Conservation (phyloP, 805 yeast species). For the Suhomyces faveliae region DNA sequence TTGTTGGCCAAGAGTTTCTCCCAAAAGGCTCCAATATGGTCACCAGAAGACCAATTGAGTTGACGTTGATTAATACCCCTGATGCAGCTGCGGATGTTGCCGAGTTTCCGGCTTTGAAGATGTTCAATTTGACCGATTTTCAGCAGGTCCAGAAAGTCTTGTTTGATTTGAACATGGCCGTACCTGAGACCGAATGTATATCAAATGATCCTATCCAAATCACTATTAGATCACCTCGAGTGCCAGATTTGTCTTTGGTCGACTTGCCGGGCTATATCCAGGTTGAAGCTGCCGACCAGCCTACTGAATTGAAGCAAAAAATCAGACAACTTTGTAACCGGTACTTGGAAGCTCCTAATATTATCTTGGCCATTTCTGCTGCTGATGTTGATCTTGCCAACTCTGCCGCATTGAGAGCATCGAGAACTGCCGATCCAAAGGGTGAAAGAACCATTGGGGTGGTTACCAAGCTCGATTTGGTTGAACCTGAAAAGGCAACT, state of each 20-base stretch:
- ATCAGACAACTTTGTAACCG: conserved; percentile 79
- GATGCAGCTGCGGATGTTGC: conserved; percentile 77
- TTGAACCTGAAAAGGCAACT: conserved; percentile 71
- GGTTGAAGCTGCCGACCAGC: conserved; percentile 95
- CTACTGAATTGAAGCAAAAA: conserved; percentile 72
- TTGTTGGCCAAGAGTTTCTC: conserved; percentile 96
- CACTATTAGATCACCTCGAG: conserved; percentile 83
- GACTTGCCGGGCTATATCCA: conserved; percentile 98
- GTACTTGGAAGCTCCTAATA: conserved; percentile 87
- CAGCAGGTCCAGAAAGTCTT: conserved; percentile 84
- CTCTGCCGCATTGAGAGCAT: conserved; percentile 89
- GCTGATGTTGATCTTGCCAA: conserved; percentile 98
- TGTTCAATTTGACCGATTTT: conserved; percentile 83
- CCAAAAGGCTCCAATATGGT: conserved; percentile 99
- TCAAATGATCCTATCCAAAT: conserved; percentile 93
- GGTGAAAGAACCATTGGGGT: conserved; percentile 98
- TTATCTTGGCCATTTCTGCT: conserved; percentile 91
- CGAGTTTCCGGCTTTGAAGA: conserved; percentile 86
- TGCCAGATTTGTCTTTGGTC: conserved; percentile 87
- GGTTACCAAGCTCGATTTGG: conserved; percentile 88
- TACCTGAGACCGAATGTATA: conserved; percentile 80
- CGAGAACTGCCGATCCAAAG: conserved; percentile 83
- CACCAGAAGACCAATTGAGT: conserved; percentile 94
- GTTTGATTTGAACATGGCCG: conserved; percentile 87
- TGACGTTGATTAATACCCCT: conserved; percentile 89